phyloP scores from a whole-genome alignment of 2,329 filamentous ascomycete genomes.

The Xylariaceae sp. region DNA sequence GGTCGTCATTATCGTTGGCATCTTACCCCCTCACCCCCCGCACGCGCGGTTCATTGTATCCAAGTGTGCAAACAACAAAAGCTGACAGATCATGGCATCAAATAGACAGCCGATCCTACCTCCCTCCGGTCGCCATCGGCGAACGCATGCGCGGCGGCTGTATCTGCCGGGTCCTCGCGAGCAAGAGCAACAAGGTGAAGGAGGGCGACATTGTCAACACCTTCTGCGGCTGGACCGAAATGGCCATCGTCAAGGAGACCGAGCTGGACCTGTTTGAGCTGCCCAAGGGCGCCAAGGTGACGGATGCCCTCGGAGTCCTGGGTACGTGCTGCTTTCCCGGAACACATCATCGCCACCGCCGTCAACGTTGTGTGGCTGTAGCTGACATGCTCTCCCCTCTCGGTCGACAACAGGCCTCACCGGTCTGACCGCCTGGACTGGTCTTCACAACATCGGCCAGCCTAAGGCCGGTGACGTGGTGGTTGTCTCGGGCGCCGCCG shows the following conservation, averaged over 20 bases:
- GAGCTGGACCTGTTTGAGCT: conserved; percentile 35
- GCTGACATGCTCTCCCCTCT: not conserved
- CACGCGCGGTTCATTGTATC: too few relatives aligned
- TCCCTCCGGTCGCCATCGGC: conserved; percentile 61
- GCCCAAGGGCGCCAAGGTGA: conserved; percentile 35
- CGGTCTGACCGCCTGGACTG: conserved; percentile 69
- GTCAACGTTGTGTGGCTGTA: not conserved
- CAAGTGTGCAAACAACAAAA: too few relatives aligned
- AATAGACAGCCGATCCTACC: conserved; percentile 48
- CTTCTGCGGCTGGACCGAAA: conserved; percentile 57
- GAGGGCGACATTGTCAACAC: conserved; percentile 52
- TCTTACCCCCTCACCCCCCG: too few relatives aligned
- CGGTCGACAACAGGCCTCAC: conserved; percentile 52
- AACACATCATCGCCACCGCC: too few relatives aligned
- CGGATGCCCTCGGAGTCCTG: conserved; percentile 54
- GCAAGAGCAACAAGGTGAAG: conserved; percentile 45
- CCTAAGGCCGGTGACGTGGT: conserved; percentile 65
- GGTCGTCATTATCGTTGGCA: too few relatives aligned
- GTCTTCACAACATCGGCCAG: conserved; percentile 60
- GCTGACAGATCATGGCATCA: too few relatives aligned
- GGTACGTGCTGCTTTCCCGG: conserved; percentile 26
- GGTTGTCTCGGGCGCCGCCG: conserved; percentile 70
- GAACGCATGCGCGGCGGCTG: conserved; percentile 59
- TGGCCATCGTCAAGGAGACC: conserved; percentile 50
- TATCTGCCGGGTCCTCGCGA: conserved; percentile 55